These are phyloP conservation scores for Chaetomiaceae sp. DNA, from an alignment of 2,329 filamentous ascomycete genomes.

Conservation along the genomic window DNA sequence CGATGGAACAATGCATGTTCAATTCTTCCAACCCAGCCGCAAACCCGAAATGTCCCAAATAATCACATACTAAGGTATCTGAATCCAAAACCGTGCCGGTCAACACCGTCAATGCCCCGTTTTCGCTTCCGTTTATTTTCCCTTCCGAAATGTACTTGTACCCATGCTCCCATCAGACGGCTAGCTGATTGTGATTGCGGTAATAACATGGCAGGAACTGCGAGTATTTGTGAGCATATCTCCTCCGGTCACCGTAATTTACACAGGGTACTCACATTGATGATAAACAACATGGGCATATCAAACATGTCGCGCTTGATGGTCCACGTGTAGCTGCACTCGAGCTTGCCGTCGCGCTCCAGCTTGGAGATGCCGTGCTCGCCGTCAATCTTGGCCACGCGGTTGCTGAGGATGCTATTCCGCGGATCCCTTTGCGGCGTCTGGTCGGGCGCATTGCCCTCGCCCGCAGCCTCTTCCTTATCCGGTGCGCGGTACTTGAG, in stretches of 20 bases:
- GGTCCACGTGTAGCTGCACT: slow-evolving; percentile 95
- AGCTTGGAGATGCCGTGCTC: slow-evolving; percentile 78
- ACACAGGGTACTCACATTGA: slow-evolving; percentile 72
- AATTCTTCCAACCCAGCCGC: not conserved
- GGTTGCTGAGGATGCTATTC: slow-evolving; percentile 51
- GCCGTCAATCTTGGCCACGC: slow-evolving; percentile 61
- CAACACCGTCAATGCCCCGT: slow-evolving; percentile 5
- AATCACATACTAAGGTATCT: slow-evolving; percentile 6
- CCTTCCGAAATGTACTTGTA: slow-evolving; percentile 1
- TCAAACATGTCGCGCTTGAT: slow-evolving; percentile 97
- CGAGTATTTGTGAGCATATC: slow-evolving; percentile 21
- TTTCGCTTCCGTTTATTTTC: slow-evolving; percentile 11
- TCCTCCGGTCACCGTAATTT: not conserved
- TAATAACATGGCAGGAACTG: slow-evolving; percentile 59
- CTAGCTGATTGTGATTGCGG: slow-evolving; percentile 54
- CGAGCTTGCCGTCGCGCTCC: slow-evolving; percentile 83
- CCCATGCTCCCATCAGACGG: slow-evolving; percentile 38
- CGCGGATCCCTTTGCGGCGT: slow-evolving; percentile 44
- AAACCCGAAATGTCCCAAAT: not conserved
- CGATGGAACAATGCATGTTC: not conserved
- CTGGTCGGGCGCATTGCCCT: slow-evolving; percentile 28
- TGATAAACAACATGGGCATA: slow-evolving; percentile 96
- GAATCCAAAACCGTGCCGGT: slow-evolving; percentile 3
- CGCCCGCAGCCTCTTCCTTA: slow-evolving; percentile 36
- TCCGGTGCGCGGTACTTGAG: slow-evolving; percentile 85